Evolutionary conservation across 257 asterid species (phyloP), one percentile per base, ranked within the genome.

Genomic region (Solanum clarkiae): DNA sequence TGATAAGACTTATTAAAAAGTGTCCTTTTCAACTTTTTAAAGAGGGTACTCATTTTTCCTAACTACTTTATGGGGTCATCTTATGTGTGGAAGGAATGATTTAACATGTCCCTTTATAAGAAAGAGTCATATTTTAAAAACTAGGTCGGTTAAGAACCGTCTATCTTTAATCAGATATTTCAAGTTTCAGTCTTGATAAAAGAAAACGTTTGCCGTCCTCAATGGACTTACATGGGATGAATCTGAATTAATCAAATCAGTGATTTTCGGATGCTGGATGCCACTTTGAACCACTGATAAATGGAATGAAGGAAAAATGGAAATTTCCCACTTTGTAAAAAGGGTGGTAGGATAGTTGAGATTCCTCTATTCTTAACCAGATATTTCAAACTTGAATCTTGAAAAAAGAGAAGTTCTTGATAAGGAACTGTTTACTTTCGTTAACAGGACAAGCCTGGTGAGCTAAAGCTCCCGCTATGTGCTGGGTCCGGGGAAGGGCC

Each of bases 41-140:
- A 47, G 82, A 51, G n/a, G 63, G 82, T 26, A 77, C 63, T 77
- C 22, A 77, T 77, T 77, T 77, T 77, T 51, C 82, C 82, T 77
- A 77, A 51, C 82, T 51, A 51, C 49, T 79, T 16, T 26, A 1
- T 79, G 29, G 83, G 83, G 65, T 6, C 65, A 79, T 53, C 47
- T 53, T 16, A 26, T 29, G 9, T 53, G 65, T 53, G 83, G 83
- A 53, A 17, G 49, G 65, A 79, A 79, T 79, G 65, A 79, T 79
- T 79, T 79, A 65, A 53, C 60, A 53, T 53, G 83, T 79, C 65
- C 7, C 16, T 79, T 26, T 26, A 51, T 79, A 77, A 77, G 60
- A 77, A 36, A 20, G 2, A 77, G 82, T 77, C 82, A 51, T 72
- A 47, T 42, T 26, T 29, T 16, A 65, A 29, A 51, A 36, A 42